phyloP scores from a whole-genome alignment of 1,284 basidiomycete genomes.

The Pholiota adiposa region DNA sequence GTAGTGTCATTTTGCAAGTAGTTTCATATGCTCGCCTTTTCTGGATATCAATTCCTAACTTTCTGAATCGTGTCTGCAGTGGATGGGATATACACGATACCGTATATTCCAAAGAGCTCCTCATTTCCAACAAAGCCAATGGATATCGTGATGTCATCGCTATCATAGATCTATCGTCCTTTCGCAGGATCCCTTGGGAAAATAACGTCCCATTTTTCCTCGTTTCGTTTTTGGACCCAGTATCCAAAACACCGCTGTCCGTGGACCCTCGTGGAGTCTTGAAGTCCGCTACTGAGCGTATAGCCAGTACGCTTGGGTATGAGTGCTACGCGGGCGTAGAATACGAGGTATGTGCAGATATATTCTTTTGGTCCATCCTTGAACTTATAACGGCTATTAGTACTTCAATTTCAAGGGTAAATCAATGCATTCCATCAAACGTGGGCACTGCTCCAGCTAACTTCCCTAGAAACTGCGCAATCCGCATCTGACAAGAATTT shows the following conservation, averaged over 20 bases:
- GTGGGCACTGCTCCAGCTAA: not conserved
- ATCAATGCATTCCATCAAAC: not conserved
- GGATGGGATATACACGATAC: conserved; percentile 90
- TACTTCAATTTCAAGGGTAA: conserved; percentile 94
- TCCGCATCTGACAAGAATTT: conserved; percentile 82
- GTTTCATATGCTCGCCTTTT: not conserved
- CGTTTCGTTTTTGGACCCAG: conserved; percentile 87
- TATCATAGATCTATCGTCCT: conserved; percentile 83
- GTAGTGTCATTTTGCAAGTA: conserved; percentile 85
- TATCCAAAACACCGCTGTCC: conserved; percentile 73
- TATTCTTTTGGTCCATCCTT: not conserved
- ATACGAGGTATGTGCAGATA: conserved; percentile 73
- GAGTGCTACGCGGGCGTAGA: conserved; percentile 83
- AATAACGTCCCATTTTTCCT: conserved; percentile 92
- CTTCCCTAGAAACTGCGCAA: conserved; percentile 72
- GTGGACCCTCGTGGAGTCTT: conserved; percentile 90
- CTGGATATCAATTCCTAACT: conserved; percentile 6
- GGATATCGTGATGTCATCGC: conserved; percentile 92
- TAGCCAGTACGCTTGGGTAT: conserved; percentile 53
- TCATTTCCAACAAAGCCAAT: conserved; percentile 89
- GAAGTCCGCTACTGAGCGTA: conserved; percentile 56
- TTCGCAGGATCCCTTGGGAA: conserved; percentile 92
- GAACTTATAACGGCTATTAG: conserved; percentile 42
- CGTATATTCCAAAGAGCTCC: conserved; percentile 82
- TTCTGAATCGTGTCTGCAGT: conserved; percentile 38